phyloP scores from a whole-genome alignment of 441 rosid species.

The Kokia cookei region DNA sequence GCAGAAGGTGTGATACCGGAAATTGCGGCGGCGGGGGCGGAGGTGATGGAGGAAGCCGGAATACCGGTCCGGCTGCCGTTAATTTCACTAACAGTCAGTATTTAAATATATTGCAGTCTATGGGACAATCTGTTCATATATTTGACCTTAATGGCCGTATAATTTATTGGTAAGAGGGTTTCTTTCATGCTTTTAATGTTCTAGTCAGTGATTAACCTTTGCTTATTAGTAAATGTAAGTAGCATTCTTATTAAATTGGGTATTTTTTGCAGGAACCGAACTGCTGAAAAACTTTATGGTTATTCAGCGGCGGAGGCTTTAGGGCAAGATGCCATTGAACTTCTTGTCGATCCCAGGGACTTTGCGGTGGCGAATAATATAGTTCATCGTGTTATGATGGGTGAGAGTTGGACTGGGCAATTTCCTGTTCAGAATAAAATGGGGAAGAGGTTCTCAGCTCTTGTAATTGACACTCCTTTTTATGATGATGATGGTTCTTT shows the following conservation, averaged over 20 bases:
- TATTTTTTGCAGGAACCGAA: constrained; percentile 61
- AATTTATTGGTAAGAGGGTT: constrained; percentile 67
- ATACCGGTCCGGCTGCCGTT: constrained; percentile 46
- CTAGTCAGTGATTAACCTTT: not conserved
- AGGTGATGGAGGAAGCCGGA: constrained; percentile 13
- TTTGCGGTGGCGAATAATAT: constrained; percentile 40
- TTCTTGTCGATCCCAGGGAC: constrained; percentile 61
- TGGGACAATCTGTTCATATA: constrained; percentile 93
- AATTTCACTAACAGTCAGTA: constrained; percentile 69
- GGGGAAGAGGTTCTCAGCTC: constrained; percentile 54
- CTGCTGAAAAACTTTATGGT: constrained; percentile 82
- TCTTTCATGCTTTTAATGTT: not conserved
- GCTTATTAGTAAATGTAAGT: not conserved
- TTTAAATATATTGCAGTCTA: constrained; percentile 83
- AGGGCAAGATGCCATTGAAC: constrained; percentile 61
- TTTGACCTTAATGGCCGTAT: constrained; percentile 53
- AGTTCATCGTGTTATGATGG: constrained; percentile 42
- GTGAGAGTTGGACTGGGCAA: constrained; percentile 89
- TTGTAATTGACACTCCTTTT: constrained; percentile 70
- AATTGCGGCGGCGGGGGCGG: constrained; percentile 16
- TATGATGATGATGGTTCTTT: constrained; percentile 67
- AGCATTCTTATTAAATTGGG: not conserved
- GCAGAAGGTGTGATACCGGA: constrained; percentile 25
- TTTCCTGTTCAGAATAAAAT: constrained; percentile 70
- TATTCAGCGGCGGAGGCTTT: constrained; percentile 74